phyloP scores from a whole-genome alignment of 257 asterid species.

The Verbascum thapsus region DNA sequence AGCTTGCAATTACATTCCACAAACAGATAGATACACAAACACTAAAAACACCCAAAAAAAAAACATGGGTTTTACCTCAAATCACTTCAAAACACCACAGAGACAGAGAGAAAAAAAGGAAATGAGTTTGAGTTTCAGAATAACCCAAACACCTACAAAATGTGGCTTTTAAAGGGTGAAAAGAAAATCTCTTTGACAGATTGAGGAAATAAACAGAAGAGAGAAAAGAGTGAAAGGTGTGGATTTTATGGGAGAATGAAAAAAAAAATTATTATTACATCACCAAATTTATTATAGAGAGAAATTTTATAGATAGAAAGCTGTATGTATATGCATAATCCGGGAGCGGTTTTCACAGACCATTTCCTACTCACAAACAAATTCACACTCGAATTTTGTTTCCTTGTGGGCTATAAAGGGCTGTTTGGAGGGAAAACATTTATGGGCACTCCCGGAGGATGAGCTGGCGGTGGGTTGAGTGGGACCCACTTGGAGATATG shows the following conservation, averaged over 20 bases:
- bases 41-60: not conserved
- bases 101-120: not conserved
- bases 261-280: not conserved
- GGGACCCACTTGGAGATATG: not conserved
- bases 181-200: not conserved
- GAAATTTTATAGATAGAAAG: not conserved
- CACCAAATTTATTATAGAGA: conserved; percentile 2
- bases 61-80: conserved; percentile 30
- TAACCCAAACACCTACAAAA: not conserved
- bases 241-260: not conserved
- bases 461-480: not conserved
- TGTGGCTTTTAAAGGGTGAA: not conserved
- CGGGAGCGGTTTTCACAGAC: conserved; percentile 22
- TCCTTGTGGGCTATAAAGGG: conserved; percentile 14
- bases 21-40: not conserved
- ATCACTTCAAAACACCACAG: conserved; percentile 10
- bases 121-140: not conserved
- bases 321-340: not conserved
- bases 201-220: not conserved
- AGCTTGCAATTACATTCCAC: not conserved
- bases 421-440: conserved; percentile 29
- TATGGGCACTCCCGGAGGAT: not conserved
- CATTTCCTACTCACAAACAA: conserved; percentile 26
- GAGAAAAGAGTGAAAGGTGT: not conserved
- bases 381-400: not conserved